Percentiles rank a stretch among this genome's conserved stretches.
These are phyloP conservation scores for Gaeumannomyces tritici DNA, from an alignment of 2,329 filamentous ascomycete species.

Conservation along the genomic window DNA sequence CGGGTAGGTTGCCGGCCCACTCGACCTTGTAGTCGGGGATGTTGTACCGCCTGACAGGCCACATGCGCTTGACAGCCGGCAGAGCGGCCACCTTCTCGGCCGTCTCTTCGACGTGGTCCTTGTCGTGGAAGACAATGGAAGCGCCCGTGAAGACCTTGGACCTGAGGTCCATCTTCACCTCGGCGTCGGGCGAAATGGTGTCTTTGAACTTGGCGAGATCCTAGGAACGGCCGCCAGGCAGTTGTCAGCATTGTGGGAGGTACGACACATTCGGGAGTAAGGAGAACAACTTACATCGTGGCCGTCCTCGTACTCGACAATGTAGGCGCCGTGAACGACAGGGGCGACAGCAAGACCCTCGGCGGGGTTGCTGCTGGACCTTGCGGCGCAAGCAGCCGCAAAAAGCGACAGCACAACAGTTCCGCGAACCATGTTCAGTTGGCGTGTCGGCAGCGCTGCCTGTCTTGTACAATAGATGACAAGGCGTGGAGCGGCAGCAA, in stretches of 20 bases:
- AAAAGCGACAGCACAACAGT: conserved; percentile 23
- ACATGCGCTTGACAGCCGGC: conserved; percentile 37
- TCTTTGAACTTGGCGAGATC: conserved; percentile 30
- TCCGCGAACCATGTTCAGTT: conserved; percentile 24
- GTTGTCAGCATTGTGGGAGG: neutral
- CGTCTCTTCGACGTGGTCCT: conserved; percentile 31
- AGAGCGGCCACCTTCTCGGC: conserved; percentile 29
- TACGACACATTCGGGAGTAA: neutral
- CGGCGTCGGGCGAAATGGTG: conserved; percentile 27
- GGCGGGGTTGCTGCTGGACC: conserved; percentile 12
- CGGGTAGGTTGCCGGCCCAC: conserved; percentile 26
- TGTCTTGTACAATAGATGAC: neutral
- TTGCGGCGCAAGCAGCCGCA: conserved; percentile 18
- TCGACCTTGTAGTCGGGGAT: conserved; percentile 34
- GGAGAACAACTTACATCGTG: conserved; percentile 25
- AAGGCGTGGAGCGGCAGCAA: neutral
- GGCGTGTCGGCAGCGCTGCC: too few relatives aligned
- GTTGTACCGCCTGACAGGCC: conserved; percentile 34
- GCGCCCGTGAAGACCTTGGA: conserved; percentile 44
- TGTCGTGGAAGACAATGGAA: conserved; percentile 41
- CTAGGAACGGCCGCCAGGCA: conserved; percentile 13
- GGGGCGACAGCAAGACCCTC: conserved; percentile 5
- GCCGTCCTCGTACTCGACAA: conserved; percentile 41
- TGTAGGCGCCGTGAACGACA: conserved; percentile 36
- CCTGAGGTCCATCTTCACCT: conserved; percentile 36